A percentile compares a stretch with the other conserved stretches of the same genome.
phyloP scores from a whole-genome alignment of 2,329 filamentous ascomycete species.

The Scedosporium dehoogii region DNA sequence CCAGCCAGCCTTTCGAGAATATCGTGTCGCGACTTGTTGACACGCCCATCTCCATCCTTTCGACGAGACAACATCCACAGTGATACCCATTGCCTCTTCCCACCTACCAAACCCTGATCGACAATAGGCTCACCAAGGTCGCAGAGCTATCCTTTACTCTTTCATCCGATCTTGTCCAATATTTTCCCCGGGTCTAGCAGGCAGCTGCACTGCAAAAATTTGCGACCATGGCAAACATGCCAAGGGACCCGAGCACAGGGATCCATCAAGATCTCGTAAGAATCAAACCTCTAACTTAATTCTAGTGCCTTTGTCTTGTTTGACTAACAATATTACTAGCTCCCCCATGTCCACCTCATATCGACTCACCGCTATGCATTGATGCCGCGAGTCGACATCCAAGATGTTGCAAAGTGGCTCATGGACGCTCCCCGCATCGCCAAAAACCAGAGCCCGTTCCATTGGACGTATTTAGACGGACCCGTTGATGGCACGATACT shows the following conservation, averaged over 20 bases:
- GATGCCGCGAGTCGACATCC: constrained; percentile 59
- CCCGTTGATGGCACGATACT: constrained; percentile 75
- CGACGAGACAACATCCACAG: background rate
- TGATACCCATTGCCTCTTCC: background rate
- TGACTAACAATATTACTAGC: constrained; percentile 33
- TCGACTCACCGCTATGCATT: constrained; percentile 74
- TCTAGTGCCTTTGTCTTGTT: background rate
- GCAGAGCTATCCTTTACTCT: background rate
- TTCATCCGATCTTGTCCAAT: background rate
- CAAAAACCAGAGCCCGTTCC: constrained; percentile 75
- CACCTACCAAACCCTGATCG: background rate
- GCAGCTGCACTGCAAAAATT: background rate
- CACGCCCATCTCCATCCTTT: background rate
- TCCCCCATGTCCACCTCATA: constrained; percentile 82
- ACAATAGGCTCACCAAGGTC: background rate
- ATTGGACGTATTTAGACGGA: constrained; percentile 83
- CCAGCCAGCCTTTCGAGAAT: background rate
- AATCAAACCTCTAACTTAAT: constrained; percentile 11
- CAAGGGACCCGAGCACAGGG: constrained; percentile 31
- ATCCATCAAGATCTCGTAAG: constrained; percentile 32
- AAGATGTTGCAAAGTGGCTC: constrained; percentile 75
- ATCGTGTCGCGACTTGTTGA: constrained; percentile 2
- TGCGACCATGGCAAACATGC: constrained; percentile 20
- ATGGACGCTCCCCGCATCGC: constrained; percentile 76
- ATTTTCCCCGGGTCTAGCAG: background rate